Percentiles rank a stretch among this genome's conserved stretches.
phyloP scores from a whole-genome alignment of 352 stramenopile species.

The Pythium guiyangense region DNA sequence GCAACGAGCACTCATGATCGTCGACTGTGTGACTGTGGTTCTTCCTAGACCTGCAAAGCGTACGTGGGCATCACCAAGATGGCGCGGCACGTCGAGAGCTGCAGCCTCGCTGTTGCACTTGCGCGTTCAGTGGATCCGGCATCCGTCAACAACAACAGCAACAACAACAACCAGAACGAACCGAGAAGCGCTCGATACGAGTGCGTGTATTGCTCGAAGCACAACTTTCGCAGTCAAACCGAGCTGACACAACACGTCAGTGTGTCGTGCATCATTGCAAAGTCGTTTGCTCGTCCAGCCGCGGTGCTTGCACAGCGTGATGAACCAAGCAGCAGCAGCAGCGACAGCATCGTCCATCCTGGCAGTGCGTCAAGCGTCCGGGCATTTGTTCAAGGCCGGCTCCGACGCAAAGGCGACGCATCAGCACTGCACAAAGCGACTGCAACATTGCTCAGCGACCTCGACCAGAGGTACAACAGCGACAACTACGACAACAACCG shows the following conservation, averaged over 20 bases:
- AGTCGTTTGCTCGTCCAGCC: conserved; percentile 18
- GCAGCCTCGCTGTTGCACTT: background rate
- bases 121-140: background rate
- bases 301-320: too few species aligned
- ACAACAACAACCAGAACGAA: too few species aligned
- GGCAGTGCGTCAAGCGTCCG: background rate
- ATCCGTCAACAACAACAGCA: background rate
- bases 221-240: conserved; percentile 16
- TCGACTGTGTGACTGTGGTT: too few species aligned
- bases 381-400: conserved; percentile 23
- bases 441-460: conserved; percentile 1
- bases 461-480: conserved; percentile 1
- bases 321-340: too few species aligned
- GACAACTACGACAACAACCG: too few species aligned
- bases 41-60: background rate
- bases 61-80: background rate
- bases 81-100: background rate
- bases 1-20: background rate
- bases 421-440: conserved; percentile 8
- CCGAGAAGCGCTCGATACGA: conserved; percentile 3
- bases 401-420: conserved; percentile 25
- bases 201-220: conserved; percentile 44
- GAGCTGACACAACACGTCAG: conserved; percentile 31
- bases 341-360: background rate
- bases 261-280: conserved; percentile 31